Percentiles rank a stretch among this genome's conserved stretches.
These are phyloP conservation scores for Eucalyptus coolabah DNA, from an alignment of 345 rosid genomes.

Conservation along the genomic window DNA sequence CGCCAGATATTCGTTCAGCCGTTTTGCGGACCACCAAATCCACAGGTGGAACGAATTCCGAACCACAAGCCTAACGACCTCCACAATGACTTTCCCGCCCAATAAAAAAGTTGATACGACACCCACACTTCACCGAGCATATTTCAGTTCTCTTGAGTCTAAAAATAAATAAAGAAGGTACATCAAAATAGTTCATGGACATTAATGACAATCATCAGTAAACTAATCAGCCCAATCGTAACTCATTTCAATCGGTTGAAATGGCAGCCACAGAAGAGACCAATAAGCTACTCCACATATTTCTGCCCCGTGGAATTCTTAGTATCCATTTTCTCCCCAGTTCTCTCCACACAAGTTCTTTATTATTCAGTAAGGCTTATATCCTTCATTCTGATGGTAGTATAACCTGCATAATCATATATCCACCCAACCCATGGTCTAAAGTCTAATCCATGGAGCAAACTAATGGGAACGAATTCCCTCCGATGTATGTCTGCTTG, in stretches of 20 bases:
- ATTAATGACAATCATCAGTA: neutral
- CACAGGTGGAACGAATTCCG: too few relatives aligned
- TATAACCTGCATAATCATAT: constrained; percentile 61
- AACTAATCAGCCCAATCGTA: neutral
- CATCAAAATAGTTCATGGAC: neutral
- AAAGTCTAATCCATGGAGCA: constrained; percentile 44
- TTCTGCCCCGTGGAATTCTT: constrained; percentile 78
- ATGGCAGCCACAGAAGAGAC: constrained; percentile 74
- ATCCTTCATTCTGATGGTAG: constrained; percentile 73
- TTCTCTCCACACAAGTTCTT: constrained; percentile 87
- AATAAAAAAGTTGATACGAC: too few relatives aligned
- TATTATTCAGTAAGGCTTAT: constrained; percentile 75
- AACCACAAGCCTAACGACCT: too few relatives aligned
- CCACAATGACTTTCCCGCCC: too few relatives aligned
- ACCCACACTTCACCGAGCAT: neutral
- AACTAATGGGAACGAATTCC: constrained; percentile 80
- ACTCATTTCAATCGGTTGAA: neutral
- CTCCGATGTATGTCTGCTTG: constrained; percentile 85
- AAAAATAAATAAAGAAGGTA: neutral
- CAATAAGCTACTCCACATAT: constrained; percentile 80
- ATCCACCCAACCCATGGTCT: constrained; percentile 83
- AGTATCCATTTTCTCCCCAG: constrained; percentile 89
- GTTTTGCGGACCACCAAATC: too few relatives aligned
- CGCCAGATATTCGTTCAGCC: neutral
- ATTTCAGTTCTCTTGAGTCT: neutral